A percentile compares a stretch with the other conserved stretches of the same genome.
Conservation (phyloP, 73 alveolate genomes). For the Paramecium caudatum region DNA sequence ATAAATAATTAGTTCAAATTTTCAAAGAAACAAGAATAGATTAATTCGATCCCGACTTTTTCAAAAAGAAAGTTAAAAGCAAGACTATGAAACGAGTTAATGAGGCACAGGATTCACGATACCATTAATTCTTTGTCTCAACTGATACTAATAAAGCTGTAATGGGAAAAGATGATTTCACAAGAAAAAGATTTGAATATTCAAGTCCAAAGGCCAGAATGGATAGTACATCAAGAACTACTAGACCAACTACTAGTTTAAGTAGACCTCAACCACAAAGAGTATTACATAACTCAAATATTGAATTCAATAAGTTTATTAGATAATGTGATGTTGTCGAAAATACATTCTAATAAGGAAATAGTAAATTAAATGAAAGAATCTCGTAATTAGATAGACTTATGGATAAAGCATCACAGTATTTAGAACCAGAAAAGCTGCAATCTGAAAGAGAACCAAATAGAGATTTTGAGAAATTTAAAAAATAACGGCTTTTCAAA, state of each 20-base stretch:
- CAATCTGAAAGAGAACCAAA: slow-evolving; percentile 31
- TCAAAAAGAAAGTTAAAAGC: slow-evolving; percentile 16
- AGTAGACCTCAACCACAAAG: slow-evolving; percentile 1
- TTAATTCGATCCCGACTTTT: slow-evolving; percentile 59
- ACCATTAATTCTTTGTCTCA: not conserved
- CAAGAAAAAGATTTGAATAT: not conserved
- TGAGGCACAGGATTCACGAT: slow-evolving; percentile 45
- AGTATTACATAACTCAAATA: not conserved
- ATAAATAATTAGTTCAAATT: slow-evolving; percentile 13
- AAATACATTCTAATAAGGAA: not conserved
- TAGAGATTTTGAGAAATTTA: slow-evolving; percentile 47
- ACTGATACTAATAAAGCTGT: not conserved
- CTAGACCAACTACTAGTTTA: slow-evolving; percentile 9
- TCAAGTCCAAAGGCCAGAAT: not conserved
- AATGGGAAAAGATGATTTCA: not conserved
- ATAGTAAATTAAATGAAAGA: not conserved
- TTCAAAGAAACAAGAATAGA: slow-evolving; percentile 57
- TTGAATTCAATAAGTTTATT: slow-evolving; percentile 33
- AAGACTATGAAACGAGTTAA: slow-evolving; percentile 55
- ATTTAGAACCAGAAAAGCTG: slow-evolving; percentile 34
- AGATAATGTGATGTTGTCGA: not conserved
- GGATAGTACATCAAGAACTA: not conserved
- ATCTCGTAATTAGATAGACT: not conserved
- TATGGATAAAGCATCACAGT: slow-evolving; percentile 30
- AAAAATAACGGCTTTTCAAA: slow-evolving; percentile 19